These are phyloP conservation scores for Pseudopithomyces maydicus DNA, from an alignment of 2,329 filamentous ascomycete species.

Conservation along the genomic window DNA sequence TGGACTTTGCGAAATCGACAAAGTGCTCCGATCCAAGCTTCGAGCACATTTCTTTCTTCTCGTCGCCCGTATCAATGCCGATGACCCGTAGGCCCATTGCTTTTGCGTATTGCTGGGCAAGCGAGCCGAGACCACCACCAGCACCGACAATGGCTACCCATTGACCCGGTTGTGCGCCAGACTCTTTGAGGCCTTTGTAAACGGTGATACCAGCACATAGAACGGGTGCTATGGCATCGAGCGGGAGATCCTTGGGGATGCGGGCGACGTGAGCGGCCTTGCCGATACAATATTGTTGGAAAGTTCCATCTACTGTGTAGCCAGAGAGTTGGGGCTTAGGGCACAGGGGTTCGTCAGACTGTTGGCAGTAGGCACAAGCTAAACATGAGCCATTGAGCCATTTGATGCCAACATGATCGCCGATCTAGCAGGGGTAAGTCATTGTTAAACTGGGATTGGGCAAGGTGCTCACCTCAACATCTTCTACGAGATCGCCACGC, in stretches of 20 bases:
- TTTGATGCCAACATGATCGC: conserved; percentile 85
- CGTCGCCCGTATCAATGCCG: conserved; percentile 81
- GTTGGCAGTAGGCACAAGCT: conserved; percentile 80
- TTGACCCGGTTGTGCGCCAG: conserved; percentile 73
- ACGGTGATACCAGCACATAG: conserved; percentile 87
- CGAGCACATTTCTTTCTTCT: conserved; percentile 74
- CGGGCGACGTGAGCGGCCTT: conserved; percentile 85
- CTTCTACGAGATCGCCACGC: conserved; percentile 74
- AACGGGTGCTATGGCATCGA: conserved; percentile 79
- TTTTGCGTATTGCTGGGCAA: conserved; percentile 86
- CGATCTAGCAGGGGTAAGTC: conserved; percentile 56
- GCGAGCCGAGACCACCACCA: conserved; percentile 78
- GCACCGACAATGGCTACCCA: conserved; percentile 84
- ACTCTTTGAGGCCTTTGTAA: conserved; percentile 91
- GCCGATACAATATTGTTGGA: conserved; percentile 90
- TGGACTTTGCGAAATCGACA: conserved; percentile 78
- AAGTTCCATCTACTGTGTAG: conserved; percentile 90
- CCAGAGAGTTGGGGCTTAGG: conserved; percentile 75
- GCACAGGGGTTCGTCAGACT: conserved; percentile 83
- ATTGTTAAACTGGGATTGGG: not conserved
- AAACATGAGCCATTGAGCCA: conserved; percentile 92
- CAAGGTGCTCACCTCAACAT: conserved; percentile 60
- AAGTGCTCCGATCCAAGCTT: conserved; percentile 74
- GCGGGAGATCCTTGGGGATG: conserved; percentile 75
- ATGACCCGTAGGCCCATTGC: conserved; percentile 85